phyloP scores from a whole-genome alignment of 768 basidiomycete genomes.

The Russula brevipes region DNA sequence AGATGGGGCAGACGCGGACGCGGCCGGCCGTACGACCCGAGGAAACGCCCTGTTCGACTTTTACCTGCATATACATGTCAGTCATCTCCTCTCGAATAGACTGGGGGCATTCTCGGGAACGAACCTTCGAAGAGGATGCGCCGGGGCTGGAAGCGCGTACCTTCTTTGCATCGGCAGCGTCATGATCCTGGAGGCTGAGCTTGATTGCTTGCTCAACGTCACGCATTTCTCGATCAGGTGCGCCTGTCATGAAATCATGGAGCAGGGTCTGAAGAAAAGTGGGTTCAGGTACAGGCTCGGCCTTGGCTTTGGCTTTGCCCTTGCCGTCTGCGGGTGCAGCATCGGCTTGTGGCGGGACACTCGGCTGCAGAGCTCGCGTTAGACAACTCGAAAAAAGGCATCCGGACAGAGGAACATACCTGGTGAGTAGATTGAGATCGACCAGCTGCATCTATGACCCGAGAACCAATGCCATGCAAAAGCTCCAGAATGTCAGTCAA shows the following conservation, averaged over 20 bases:
- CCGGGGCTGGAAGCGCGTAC: background rate
- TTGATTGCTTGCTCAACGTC: conserved; percentile 9
- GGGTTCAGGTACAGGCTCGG: background rate
- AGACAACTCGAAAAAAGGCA: background rate
- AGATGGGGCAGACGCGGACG: background rate
- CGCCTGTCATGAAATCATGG: background rate
- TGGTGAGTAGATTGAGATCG: background rate
- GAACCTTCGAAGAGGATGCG: conserved; percentile 12
- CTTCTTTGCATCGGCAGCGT: conserved; percentile 1
- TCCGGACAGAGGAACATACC: background rate
- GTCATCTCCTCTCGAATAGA: background rate
- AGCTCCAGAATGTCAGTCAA: conserved; percentile 1
- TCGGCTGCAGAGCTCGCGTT: background rate
- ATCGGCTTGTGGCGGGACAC: background rate
- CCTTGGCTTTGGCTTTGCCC: conserved; percentile 6
- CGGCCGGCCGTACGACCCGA: background rate
- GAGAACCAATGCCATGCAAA: background rate
- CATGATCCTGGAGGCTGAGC: conserved; percentile 19
- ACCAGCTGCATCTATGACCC: background rate
- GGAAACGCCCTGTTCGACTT: background rate
- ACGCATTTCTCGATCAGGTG: conserved; percentile 5
- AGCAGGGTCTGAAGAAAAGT: background rate
- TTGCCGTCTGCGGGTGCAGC: background rate
- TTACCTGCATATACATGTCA: conserved; percentile 2
- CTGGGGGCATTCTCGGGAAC: background rate